phyloP scores from a whole-genome alignment of 2,329 filamentous ascomycete genomes.

The Botrytis byssoidea region DNA sequence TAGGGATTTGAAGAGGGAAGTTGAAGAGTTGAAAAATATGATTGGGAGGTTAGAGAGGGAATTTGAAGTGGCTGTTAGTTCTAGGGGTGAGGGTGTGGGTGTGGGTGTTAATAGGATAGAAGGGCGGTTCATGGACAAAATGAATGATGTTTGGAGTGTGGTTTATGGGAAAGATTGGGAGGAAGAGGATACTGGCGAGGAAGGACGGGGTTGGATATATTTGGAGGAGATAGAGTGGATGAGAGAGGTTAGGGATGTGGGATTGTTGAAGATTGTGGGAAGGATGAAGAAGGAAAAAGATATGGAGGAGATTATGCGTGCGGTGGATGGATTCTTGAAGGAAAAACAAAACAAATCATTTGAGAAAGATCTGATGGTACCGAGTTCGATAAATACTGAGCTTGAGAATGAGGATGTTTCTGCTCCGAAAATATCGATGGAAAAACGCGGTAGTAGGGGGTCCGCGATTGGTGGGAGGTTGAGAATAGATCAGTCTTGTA shows the following conservation, averaged over 20 bases:
- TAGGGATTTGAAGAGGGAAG: not conserved
- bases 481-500: not conserved
- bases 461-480: not conserved
- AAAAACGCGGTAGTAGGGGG: no score
- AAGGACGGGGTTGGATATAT: not conserved
- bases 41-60: not conserved
- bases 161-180: conserved; percentile 8
- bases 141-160: not conserved
- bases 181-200: not conserved
- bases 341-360: not conserved
- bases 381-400: not conserved
- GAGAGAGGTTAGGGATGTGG: not conserved
- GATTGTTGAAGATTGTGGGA: not conserved
- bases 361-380: not conserved
- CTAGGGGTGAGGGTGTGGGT: not conserved
- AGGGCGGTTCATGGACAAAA: not conserved
- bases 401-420: not conserved
- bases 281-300: not conserved
- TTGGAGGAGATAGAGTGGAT: not conserved
- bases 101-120: no score
- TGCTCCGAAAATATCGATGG: not conserved
- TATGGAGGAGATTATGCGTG: not conserved
- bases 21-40: not conserved
- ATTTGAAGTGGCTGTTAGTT: not conserved
- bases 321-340: not conserved